These are phyloP conservation scores for Aspergillus incahuasiensis DNA, from an alignment of 495 filamentous ascomycete genomes.

Conservation along the genomic window DNA sequence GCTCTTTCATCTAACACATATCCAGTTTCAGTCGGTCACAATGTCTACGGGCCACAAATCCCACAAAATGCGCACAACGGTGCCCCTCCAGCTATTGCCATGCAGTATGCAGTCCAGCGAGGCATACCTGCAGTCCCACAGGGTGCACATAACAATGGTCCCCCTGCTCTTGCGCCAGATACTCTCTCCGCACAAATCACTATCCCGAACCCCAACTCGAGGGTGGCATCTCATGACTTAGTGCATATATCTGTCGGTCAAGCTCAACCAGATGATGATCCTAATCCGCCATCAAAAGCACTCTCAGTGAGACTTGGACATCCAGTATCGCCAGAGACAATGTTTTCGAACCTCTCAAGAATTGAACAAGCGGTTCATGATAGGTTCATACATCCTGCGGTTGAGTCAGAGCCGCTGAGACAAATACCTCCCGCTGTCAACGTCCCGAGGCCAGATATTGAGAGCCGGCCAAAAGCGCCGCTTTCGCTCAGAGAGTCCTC, in stretches of 20 bases:
- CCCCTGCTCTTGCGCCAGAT: background rate
- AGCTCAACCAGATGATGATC: too few relatives aligned
- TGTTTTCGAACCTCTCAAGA: background rate
- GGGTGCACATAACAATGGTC: background rate
- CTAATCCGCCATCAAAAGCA: background rate
- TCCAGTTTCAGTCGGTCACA: background rate
- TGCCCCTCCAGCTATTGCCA: conserved; percentile 12
- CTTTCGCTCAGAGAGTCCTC: background rate
- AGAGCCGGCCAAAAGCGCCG: background rate
- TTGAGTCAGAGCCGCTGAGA: background rate
- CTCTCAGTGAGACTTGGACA: background rate
- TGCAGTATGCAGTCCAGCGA: background rate
- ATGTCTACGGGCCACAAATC: background rate
- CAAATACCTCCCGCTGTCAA: background rate
- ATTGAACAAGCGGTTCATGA: background rate
- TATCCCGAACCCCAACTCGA: background rate
- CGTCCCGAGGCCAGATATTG: background rate
- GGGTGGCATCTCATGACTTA: background rate
- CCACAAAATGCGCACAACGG: conserved; percentile 13
- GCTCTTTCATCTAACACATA: background rate
- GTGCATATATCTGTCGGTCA: background rate
- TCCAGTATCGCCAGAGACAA: background rate
- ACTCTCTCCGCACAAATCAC: background rate
- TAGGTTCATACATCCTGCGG: background rate
- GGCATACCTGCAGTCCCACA: background rate